These are phyloP conservation scores for Pichia sp. DNA, from an alignment of 1,139 yeast species.

Conservation along the genomic window DNA sequence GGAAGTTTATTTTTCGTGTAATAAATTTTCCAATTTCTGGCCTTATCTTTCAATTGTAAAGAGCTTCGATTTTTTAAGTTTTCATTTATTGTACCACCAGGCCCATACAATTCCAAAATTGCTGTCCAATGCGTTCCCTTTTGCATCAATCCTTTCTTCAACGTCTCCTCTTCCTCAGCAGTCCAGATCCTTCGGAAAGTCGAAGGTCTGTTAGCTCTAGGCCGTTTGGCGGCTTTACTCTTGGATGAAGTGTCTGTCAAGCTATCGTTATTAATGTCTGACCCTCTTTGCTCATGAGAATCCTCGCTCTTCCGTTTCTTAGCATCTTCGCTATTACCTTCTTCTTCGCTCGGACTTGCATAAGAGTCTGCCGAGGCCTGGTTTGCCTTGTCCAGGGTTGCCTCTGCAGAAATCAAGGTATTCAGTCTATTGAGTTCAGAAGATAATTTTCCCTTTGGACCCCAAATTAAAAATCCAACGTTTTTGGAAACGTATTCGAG, in stretches of 20 bases:
- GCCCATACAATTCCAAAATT: constrained; percentile 81
- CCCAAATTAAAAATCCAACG: constrained; percentile 69
- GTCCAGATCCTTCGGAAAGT: constrained; percentile 74
- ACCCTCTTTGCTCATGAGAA: not conserved
- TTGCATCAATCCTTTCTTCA: constrained; percentile 72
- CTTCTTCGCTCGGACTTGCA: not conserved
- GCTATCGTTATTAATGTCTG: not conserved
- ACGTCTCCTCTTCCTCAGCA: constrained; percentile 79
- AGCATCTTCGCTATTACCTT: not conserved
- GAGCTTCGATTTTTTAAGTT: constrained; percentile 81
- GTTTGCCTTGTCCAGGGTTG: not conserved
- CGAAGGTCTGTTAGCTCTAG: constrained; percentile 28
- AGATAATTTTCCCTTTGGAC: constrained; percentile 47
- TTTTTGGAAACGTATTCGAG: constrained; percentile 75
- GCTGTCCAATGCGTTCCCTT: constrained; percentile 94
- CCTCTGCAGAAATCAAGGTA: not conserved
- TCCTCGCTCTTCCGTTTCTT: constrained; percentile 10
- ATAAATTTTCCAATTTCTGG: constrained; percentile 88
- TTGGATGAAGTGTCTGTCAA: not conserved
- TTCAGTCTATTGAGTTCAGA: constrained; percentile 23
- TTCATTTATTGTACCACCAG: constrained; percentile 85
- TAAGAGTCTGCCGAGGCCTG: not conserved
- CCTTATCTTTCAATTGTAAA: constrained; percentile 91
- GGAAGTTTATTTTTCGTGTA: constrained; percentile 67
- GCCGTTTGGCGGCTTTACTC: constrained; percentile 11